Percentiles rank a stretch among this genome's conserved stretches.
Evolutionary conservation across 805 yeast species (phyloP).

Genomic region (Barnettozyma sp.): DNA sequence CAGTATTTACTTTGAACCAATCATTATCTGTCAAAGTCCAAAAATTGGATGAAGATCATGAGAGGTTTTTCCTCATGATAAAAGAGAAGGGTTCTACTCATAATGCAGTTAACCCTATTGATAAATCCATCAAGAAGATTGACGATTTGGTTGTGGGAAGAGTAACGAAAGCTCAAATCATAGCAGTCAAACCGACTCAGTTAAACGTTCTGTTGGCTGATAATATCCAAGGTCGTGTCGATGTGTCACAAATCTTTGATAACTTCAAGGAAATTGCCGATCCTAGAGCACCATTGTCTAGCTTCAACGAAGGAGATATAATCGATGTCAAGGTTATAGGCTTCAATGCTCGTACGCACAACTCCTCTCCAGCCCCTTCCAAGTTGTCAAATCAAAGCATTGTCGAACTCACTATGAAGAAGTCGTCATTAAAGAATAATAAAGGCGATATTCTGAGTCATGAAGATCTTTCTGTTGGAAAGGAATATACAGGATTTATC

Average conservation of each 20-base stretch:
- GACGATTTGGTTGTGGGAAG: slow-evolving; percentile 56
- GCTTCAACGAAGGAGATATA: slow-evolving; percentile 51
- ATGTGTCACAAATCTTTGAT: slow-evolving; percentile 63
- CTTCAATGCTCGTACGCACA: slow-evolving; percentile 59
- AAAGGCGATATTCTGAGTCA: slow-evolving; percentile 29
- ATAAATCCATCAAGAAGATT: slow-evolving; percentile 38
- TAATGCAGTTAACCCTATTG: slow-evolving; percentile 52
- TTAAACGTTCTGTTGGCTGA: slow-evolving; percentile 71
- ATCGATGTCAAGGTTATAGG: slow-evolving; percentile 68
- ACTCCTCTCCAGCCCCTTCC: slow-evolving; percentile 59
- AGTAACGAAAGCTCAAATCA: slow-evolving; percentile 52
- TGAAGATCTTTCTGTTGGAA: slow-evolving; percentile 42
- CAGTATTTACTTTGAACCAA: slow-evolving; percentile 56
- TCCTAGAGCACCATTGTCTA: slow-evolving; percentile 47
- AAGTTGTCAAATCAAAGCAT: slow-evolving; percentile 47
- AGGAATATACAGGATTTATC: slow-evolving; percentile 51
- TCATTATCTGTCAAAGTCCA: slow-evolving; percentile 64
- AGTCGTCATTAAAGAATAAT: slow-evolving; percentile 31
- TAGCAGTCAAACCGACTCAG: slow-evolving; percentile 62
- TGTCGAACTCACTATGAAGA: slow-evolving; percentile 56
- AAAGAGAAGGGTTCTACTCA: slow-evolving; percentile 27
- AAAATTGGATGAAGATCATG: slow-evolving; percentile 59
- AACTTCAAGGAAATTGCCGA: slow-evolving; percentile 48
- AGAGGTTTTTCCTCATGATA: slow-evolving; percentile 64
- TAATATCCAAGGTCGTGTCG: slow-evolving; percentile 72